Evolutionary conservation across 2,329 filamentous ascomycete genomes (phyloP).

Genomic region (Pseudocercospora crystallina): DNA sequence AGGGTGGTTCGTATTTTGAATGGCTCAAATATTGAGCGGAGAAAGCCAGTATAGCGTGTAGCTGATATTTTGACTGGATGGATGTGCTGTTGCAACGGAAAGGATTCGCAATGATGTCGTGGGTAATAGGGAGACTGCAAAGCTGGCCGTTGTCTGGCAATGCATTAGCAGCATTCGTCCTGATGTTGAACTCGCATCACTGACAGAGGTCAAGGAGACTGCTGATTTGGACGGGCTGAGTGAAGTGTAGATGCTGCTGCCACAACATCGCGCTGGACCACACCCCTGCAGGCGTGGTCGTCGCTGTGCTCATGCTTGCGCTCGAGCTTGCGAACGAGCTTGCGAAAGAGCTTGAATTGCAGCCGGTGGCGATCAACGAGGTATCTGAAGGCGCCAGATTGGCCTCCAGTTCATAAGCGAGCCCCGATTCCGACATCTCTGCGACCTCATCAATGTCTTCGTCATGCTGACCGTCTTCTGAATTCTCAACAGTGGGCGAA

Average conservation of each 20-base stretch:
- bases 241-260: slow-evolving; percentile 1
- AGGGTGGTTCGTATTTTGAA: background rate
- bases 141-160: background rate
- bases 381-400: too few species aligned
- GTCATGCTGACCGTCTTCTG: too few species aligned
- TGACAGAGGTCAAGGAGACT: slow-evolving; percentile 1
- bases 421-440: too few species aligned
- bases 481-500: too few species aligned
- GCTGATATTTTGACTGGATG: slow-evolving; percentile 1
- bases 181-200: background rate
- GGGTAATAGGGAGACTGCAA: slow-evolving; percentile 2
- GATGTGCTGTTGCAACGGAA: slow-evolving; percentile 1
- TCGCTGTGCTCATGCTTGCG: too few species aligned
- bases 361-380: too few species aligned
- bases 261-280: background rate
- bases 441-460: too few species aligned
- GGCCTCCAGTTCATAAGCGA: too few species aligned
- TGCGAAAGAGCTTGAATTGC: too few species aligned
- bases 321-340: too few species aligned
- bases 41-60: slow-evolving; percentile 5
- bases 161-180: background rate
- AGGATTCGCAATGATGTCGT: slow-evolving; percentile 4
- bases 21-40: slow-evolving; percentile 5
- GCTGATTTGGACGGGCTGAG: background rate
- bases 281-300: too few species aligned